Conservation (phyloP, 2,329 filamentous ascomycete species). For the Kalmusia sp. region DNA sequence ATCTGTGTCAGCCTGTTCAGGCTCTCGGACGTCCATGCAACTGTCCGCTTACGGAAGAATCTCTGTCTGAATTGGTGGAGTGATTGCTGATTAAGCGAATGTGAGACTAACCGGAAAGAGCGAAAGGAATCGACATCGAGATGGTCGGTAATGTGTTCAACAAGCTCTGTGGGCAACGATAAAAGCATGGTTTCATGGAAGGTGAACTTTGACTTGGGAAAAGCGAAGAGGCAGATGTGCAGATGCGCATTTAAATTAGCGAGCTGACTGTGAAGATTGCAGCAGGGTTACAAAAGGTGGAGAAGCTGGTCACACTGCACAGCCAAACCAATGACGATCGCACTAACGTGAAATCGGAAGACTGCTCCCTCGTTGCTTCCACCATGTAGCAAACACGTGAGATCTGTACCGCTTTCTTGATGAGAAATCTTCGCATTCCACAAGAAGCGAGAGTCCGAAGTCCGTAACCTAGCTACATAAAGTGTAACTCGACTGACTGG, state of each 20-base stretch:
- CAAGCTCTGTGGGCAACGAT: conserved; percentile 30
- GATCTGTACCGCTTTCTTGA: not conserved
- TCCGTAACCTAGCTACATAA: conserved; percentile 1
- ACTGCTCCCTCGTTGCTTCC: not conserved
- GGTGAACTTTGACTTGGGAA: not conserved
- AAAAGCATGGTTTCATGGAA: conserved; percentile 17
- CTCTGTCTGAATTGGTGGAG: conserved; percentile 27
- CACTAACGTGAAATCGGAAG: conserved; percentile 2
- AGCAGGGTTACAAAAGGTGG: conserved; percentile 4
- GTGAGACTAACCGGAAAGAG: conserved; percentile 27
- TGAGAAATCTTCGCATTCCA: not conserved
- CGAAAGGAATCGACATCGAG: conserved; percentile 24
- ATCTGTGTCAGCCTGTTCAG: conserved; percentile 24
- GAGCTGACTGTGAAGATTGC: not conserved
- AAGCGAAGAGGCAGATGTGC: not conserved
- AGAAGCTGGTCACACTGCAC: conserved; percentile 4
- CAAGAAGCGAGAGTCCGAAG: conserved; percentile 1
- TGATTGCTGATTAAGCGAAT: conserved; percentile 21
- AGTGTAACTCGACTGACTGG: not conserved
- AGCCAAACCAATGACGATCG: conserved; percentile 1
- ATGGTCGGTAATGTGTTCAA: conserved; percentile 26
- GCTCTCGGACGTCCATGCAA: conserved; percentile 25
- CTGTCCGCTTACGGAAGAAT: conserved; percentile 27
- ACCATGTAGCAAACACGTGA: not conserved
- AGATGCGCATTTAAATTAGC: not conserved